Percentiles rank a stretch among this genome's conserved stretches.
Evolutionary conservation across 352 stramenopile species (phyloP).

Genomic region (Blastocystis sp.): DNA sequence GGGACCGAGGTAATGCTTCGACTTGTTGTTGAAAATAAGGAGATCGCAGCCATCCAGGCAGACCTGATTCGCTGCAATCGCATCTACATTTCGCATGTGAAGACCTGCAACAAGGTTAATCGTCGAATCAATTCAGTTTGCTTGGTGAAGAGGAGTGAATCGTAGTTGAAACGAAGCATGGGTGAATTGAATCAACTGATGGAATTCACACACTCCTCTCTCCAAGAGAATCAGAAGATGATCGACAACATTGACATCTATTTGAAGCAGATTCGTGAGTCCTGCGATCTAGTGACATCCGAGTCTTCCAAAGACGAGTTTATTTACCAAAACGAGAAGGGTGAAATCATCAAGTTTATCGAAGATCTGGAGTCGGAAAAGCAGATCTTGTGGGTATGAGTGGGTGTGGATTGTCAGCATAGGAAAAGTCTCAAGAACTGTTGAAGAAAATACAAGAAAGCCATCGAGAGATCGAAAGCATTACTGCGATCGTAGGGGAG

Average conservation of each 20-base stretch:
- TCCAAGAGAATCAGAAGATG: constrained; percentile 20
- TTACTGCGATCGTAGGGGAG: constrained; percentile 15
- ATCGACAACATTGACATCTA: constrained; percentile 31
- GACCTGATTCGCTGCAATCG: constrained; percentile 25
- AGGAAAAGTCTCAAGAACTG: constrained; percentile 3
- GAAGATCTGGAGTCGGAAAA: constrained; percentile 22
- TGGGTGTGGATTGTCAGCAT: not conserved
- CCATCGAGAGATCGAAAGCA: constrained; percentile 33
- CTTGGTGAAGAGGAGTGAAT: not conserved
- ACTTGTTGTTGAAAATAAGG: not conserved
- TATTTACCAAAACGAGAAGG: not conserved
- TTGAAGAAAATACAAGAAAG: not conserved
- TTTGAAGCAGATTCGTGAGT: not conserved
- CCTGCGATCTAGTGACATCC: not conserved
- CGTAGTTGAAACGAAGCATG: constrained; percentile 36
- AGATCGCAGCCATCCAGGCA: not conserved
- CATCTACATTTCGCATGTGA: not conserved
- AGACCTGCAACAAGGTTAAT: not conserved
- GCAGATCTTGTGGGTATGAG: not conserved
- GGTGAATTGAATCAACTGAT: constrained; percentile 15
- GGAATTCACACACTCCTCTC: constrained; percentile 13
- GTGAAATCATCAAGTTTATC: not conserved
- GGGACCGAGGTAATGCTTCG: not conserved
- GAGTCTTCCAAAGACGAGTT: constrained; percentile 46
- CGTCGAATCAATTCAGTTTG: not conserved